Conservation (phyloP, 2,329 filamentous ascomycete species). For the Teratosphaeria zuluensis region DNA sequence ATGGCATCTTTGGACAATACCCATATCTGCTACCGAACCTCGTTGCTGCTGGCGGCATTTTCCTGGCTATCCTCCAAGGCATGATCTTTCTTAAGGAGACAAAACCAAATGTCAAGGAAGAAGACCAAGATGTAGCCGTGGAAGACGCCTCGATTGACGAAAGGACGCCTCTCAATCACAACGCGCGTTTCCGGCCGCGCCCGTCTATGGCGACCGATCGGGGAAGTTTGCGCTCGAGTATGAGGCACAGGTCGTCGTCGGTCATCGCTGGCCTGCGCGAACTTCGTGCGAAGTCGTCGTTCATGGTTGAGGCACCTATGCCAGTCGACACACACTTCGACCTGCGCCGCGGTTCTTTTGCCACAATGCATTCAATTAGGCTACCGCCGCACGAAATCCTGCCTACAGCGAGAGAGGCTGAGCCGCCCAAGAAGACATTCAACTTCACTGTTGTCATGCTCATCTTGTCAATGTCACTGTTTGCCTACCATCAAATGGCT, state of each 20-base stretch:
- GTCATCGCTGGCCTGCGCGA: neutral
- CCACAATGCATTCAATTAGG: slow-evolving; percentile 45
- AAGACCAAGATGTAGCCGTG: slow-evolving; percentile 25
- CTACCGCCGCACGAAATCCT: slow-evolving; percentile 2
- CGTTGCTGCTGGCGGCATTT: slow-evolving; percentile 63
- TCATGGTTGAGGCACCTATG: neutral
- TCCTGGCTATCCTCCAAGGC: slow-evolving; percentile 67
- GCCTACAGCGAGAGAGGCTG: slow-evolving; percentile 10
- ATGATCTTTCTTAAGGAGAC: slow-evolving; percentile 76
- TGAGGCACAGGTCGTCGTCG: slow-evolving; percentile 37
- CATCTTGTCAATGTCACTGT: slow-evolving; percentile 68
- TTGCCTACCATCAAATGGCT: slow-evolving; percentile 87
- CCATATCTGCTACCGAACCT: slow-evolving; percentile 83
- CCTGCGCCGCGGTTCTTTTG: slow-evolving; percentile 41
- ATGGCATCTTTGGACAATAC: slow-evolving; percentile 61
- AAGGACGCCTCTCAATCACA: slow-evolving; percentile 37
- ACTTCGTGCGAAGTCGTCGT: neutral
- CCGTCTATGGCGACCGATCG: slow-evolving; percentile 26
- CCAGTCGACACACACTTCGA: neutral
- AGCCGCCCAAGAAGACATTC: slow-evolving; percentile 38
- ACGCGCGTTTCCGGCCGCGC: slow-evolving; percentile 21
- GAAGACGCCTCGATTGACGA: slow-evolving; percentile 11
- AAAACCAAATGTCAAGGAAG: slow-evolving; percentile 57
- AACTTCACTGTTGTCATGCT: slow-evolving; percentile 60
- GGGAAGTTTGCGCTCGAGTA: slow-evolving; percentile 30